Evolutionary conservation across 148 eudicot species (phyloP).

Genomic region (Amaranthus hypochondriacus): DNA sequence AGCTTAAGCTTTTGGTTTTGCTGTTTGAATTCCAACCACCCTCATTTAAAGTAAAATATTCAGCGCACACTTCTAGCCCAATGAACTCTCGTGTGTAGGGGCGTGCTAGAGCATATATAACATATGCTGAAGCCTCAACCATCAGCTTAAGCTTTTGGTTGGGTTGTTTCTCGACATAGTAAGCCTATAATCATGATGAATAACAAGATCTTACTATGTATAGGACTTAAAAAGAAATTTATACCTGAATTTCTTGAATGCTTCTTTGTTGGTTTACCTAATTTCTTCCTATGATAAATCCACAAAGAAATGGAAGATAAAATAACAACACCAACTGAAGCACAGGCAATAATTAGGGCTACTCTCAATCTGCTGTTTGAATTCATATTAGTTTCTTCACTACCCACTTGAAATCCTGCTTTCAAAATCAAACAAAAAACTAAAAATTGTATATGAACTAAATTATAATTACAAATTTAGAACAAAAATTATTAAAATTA

Average conservation of each 20-base stretch:
- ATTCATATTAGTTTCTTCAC: conserved; percentile 30
- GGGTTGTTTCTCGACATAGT: neutral
- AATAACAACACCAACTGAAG: conserved; percentile 39
- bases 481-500: neutral
- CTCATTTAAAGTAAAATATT: too few species aligned
- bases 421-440: conserved; percentile 6
- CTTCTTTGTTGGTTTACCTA: conserved; percentile 33
- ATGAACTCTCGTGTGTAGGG: too few species aligned
- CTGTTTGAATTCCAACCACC: too few species aligned
- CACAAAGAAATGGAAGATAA: conserved; percentile 41
- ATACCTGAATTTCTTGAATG: conserved; percentile 41
- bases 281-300: conserved; percentile 46
- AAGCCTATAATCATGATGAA: neutral
- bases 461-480: neutral
- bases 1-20: too few species aligned
- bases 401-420: conserved; percentile 37
- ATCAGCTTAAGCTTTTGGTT: too few species aligned
- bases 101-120: too few species aligned
- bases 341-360: conserved; percentile 45
- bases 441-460: neutral
- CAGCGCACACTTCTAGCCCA: too few species aligned
- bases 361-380: conserved; percentile 34
- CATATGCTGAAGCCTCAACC: too few species aligned
- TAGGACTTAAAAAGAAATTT: neutral
- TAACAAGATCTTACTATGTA: conserved; percentile 10